These are phyloP conservation scores for Pyrenophora teres DNA, from an alignment of 2,329 filamentous ascomycete genomes.

Conservation along the genomic window DNA sequence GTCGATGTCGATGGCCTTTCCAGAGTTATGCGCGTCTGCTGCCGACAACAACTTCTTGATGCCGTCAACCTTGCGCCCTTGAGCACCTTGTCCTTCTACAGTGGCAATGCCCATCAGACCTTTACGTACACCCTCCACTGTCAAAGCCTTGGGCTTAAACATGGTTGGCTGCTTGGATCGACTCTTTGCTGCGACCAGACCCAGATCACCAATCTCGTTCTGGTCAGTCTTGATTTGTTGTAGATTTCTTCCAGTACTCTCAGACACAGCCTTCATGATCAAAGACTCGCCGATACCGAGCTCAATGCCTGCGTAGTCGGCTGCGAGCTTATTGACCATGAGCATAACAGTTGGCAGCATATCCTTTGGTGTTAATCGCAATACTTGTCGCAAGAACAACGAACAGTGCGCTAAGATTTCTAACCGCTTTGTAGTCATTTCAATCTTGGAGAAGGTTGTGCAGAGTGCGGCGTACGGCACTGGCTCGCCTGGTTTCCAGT, in stretches of 20 bases:
- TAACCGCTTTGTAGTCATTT: conserved; percentile 90
- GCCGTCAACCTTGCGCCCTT: conserved; percentile 85
- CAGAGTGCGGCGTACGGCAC: conserved; percentile 95
- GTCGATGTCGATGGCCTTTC: conserved; percentile 74
- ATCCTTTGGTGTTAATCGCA: conserved; percentile 85
- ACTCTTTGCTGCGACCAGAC: conserved; percentile 93
- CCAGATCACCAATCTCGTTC: conserved; percentile 93
- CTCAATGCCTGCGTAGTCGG: conserved; percentile 95
- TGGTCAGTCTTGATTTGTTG: conserved; percentile 93
- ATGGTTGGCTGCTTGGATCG: conserved; percentile 94
- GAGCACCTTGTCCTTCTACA: conserved; percentile 81
- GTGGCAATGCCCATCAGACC: conserved; percentile 88
- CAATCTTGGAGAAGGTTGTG: conserved; percentile 90
- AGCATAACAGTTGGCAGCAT: conserved; percentile 85
- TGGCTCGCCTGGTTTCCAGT: conserved; percentile 87
- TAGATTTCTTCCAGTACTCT: conserved; percentile 86
- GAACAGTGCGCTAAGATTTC: conserved; percentile 89
- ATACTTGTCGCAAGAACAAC: conserved; percentile 89
- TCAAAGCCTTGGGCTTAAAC: conserved; percentile 95
- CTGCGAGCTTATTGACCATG: conserved; percentile 98
- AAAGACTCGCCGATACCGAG: conserved; percentile 97
- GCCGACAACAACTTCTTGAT: conserved; percentile 97
- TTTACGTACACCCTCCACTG: conserved; percentile 83
- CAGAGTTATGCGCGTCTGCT: conserved; percentile 73
- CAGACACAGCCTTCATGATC: conserved; percentile 98